phyloP scores from a whole-genome alignment of 768 basidiomycete species.

The Auricularia heimuer region DNA sequence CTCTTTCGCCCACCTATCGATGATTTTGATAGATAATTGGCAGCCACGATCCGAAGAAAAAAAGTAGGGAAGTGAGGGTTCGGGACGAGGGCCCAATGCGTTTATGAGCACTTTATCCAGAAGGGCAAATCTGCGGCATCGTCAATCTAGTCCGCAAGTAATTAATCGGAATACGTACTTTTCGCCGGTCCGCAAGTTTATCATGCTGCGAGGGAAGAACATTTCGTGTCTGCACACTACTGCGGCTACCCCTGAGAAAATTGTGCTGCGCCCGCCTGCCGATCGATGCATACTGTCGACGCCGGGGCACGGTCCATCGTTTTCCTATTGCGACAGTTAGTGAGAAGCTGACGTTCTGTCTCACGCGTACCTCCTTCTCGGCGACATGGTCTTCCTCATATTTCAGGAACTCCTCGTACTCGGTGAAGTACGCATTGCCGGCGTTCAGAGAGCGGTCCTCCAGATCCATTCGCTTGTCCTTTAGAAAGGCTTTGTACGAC shows the following conservation, averaged over 20 bases:
- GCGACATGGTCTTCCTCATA: background rate
- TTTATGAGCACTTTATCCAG: background rate
- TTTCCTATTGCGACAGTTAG: background rate
- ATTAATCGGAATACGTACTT: background rate
- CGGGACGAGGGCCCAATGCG: background rate
- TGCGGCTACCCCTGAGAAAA: background rate
- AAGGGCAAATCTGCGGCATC: background rate
- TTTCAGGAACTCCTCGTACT: background rate
- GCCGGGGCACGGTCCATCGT: background rate
- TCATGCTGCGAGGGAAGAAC: background rate
- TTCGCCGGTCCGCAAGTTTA: background rate
- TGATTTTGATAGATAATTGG: background rate
- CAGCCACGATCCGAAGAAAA: background rate
- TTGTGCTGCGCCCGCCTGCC: background rate
- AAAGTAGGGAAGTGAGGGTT: background rate
- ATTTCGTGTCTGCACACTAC: background rate
- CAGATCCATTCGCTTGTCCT: background rate
- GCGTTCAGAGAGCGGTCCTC: background rate
- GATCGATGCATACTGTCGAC: background rate
- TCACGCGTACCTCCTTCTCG: background rate
- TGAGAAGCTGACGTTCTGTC: no score
- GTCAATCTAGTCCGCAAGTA: background rate
- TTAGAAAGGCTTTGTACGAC: background rate
- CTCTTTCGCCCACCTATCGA: background rate
- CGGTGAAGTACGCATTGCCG: background rate